phyloP scores from a whole-genome alignment of 2,329 filamentous ascomycete genomes.

The Fusarium multiceps region DNA sequence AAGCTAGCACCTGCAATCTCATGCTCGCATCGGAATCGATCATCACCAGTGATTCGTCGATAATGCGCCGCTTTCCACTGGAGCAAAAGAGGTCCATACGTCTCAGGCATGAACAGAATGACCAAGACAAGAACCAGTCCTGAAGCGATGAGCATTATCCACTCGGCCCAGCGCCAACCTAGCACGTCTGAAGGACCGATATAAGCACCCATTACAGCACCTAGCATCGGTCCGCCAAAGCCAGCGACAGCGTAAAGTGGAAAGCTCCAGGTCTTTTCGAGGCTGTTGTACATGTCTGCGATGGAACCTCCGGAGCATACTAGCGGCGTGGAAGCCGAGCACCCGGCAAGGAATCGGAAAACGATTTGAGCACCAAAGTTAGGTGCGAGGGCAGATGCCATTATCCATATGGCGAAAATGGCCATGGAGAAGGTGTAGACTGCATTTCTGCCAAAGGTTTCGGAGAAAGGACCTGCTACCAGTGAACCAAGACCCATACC shows the following conservation, averaged over 20 bases:
- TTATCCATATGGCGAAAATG: slow-evolving; percentile 58
- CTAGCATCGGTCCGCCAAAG: slow-evolving; percentile 56
- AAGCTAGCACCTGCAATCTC: slow-evolving; percentile 64
- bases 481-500: slow-evolving; percentile 54
- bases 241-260: slow-evolving; percentile 60
- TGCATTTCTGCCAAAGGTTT: slow-evolving; percentile 54
- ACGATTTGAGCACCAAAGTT: slow-evolving; percentile 56
- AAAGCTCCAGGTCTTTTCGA: slow-evolving; percentile 52
- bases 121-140: slow-evolving; percentile 66
- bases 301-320: slow-evolving; percentile 57
- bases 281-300: slow-evolving; percentile 52
- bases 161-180: slow-evolving; percentile 73
- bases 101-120: slow-evolving; percentile 72
- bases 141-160: slow-evolving; percentile 72
- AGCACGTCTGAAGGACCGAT: slow-evolving; percentile 67
- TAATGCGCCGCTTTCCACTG: slow-evolving; percentile 69
- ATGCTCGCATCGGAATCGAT: slow-evolving; percentile 71
- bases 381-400: slow-evolving; percentile 57
- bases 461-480: slow-evolving; percentile 54
- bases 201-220: slow-evolving; percentile 66
- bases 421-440: slow-evolving; percentile 55
- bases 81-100: slow-evolving; percentile 67
- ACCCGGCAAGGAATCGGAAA: slow-evolving; percentile 61
- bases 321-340: slow-evolving; percentile 59
- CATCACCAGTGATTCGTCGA: slow-evolving; percentile 70